These are phyloP conservation scores for Nakazawaea holstii DNA, from an alignment of 805 yeast genomes.

Conservation along the genomic window DNA sequence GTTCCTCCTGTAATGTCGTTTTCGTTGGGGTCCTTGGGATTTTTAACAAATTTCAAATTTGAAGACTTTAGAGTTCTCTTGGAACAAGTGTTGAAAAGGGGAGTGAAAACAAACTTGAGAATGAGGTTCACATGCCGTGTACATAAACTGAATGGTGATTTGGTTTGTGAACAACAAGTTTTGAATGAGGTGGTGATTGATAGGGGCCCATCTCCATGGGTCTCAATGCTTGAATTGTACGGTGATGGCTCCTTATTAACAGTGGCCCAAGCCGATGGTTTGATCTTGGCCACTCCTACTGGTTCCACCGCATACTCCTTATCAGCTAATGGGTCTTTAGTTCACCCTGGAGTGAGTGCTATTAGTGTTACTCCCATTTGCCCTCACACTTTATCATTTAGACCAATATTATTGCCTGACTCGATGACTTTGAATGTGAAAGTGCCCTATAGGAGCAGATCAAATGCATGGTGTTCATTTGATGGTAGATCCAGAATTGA, in stretches of 20 bases:
- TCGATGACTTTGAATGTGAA: slow-evolving; percentile 81
- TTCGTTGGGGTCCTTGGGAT: slow-evolving; percentile 88
- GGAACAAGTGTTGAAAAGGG: slow-evolving; percentile 54
- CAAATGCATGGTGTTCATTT: slow-evolving; percentile 95
- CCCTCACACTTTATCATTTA: slow-evolving; percentile 89
- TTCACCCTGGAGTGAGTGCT: slow-evolving; percentile 91
- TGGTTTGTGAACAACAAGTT: slow-evolving; percentile 66
- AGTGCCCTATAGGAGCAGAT: slow-evolving; percentile 72
- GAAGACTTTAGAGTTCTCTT: slow-evolving; percentile 62
- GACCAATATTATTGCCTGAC: slow-evolving; percentile 91
- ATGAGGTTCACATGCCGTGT: slow-evolving; percentile 87
- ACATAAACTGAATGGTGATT: slow-evolving; percentile 45
- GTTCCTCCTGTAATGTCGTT: slow-evolving; percentile 93
- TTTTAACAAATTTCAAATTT: slow-evolving; percentile 80
- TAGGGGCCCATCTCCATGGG: slow-evolving; percentile 91
- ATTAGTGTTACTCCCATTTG: slow-evolving; percentile 93
- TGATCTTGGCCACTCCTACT: slow-evolving; percentile 90
- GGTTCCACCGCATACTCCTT: slow-evolving; percentile 95
- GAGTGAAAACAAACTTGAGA: slow-evolving; percentile 73
- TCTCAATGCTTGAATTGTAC: slow-evolving; percentile 81
- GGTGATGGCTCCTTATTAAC: slow-evolving; percentile 85
- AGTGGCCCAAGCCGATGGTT: slow-evolving; percentile 90
- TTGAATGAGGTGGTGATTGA: slow-evolving; percentile 88
- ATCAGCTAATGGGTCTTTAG: slow-evolving; percentile 92
- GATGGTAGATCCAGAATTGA: slow-evolving; percentile 91